These are phyloP conservation scores for Gossypium trilobum DNA, from an alignment of 441 rosid genomes.

Conservation along the genomic window DNA sequence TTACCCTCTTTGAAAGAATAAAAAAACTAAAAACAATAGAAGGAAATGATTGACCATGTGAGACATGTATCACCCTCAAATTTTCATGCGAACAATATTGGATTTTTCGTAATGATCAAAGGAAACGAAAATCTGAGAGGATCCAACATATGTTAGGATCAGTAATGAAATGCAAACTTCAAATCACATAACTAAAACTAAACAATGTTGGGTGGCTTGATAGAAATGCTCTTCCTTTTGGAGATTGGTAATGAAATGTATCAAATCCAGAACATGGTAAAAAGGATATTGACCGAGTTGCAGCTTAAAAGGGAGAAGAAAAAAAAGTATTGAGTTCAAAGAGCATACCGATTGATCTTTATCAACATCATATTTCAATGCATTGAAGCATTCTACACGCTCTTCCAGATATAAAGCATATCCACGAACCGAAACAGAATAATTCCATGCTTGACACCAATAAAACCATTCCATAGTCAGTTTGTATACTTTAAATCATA, in stretches of 20 bases:
- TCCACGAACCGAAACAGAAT: constrained; percentile 37
- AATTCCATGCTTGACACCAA: constrained; percentile 37
- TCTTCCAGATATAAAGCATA: constrained; percentile 43
- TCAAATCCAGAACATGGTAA: not conserved
- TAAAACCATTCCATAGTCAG: constrained; percentile 8
- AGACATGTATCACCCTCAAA: too few relatives aligned
- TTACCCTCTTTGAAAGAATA: too few relatives aligned
- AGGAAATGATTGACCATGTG: too few relatives aligned
- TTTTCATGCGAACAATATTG: too few relatives aligned
- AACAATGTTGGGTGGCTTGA: not conserved
- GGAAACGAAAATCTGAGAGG: too few relatives aligned
- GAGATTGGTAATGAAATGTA: not conserved
- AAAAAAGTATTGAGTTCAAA: not conserved
- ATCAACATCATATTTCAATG: constrained; percentile 31
- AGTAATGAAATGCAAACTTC: not conserved
- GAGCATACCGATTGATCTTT: constrained; percentile 24
- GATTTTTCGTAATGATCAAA: too few relatives aligned
- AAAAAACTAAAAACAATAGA: too few relatives aligned
- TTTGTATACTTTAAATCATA: not conserved
- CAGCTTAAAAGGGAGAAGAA: not conserved
- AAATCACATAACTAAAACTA: not conserved
- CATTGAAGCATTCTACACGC: constrained; percentile 27
- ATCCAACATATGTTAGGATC: too few relatives aligned
- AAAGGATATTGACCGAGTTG: not conserved
- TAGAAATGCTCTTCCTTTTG: not conserved